Evolutionary conservation across 2,329 filamentous ascomycete genomes (phyloP).

Genomic region (Claviceps sorghi): DNA sequence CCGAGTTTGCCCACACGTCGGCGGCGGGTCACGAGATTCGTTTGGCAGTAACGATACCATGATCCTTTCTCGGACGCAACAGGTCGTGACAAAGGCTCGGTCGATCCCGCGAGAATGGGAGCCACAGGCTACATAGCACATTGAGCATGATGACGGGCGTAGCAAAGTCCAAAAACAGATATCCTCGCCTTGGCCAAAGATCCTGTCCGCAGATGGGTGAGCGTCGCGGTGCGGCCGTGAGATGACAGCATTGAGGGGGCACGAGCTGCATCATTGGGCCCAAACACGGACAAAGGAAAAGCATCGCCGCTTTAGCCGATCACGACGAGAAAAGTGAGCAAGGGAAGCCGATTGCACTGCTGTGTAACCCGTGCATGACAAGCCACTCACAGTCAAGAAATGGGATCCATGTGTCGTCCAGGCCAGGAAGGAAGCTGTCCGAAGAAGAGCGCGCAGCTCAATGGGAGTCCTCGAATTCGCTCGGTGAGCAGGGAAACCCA

Average conservation of each 20-base stretch:
- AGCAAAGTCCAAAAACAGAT: neutral
- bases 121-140: neutral
- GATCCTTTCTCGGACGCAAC: neutral
- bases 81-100: neutral
- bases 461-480: neutral
- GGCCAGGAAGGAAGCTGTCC: neutral
- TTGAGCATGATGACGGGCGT: neutral
- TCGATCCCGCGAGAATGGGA: neutral
- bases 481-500: neutral
- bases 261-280: neutral
- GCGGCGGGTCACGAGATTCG: slow-evolving; percentile 2
- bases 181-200: neutral
- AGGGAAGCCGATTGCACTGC: neutral
- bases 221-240: neutral
- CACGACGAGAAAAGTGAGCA: neutral
- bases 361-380: slow-evolving; percentile 5
- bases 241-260: neutral
- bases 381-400: slow-evolving; percentile 5
- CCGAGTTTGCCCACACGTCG: neutral
- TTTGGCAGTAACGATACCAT: neutral
- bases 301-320: neutral
- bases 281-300: neutral
- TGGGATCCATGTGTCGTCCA: neutral
- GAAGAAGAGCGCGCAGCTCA: neutral
- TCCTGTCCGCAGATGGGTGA: neutral